Percentiles rank a stretch among this genome's conserved stretches.
These are phyloP conservation scores for Discostella stelligera DNA, from an alignment of 352 stramenopile species.

Conservation along the genomic window DNA sequence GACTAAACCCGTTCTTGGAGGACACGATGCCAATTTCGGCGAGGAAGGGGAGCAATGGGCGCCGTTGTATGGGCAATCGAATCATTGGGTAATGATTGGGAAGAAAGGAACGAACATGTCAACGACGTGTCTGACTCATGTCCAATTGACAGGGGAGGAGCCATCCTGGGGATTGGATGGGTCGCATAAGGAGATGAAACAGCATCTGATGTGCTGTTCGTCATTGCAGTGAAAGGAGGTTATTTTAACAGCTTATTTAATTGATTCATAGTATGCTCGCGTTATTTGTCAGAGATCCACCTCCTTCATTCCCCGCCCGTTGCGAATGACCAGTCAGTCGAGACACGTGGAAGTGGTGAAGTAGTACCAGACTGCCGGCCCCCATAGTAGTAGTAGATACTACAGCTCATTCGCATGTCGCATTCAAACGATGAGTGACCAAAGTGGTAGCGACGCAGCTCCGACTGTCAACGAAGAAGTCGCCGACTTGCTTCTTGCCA, in stretches of 20 bases:
- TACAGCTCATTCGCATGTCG: no score
- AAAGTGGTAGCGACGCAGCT: not conserved
- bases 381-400: no score
- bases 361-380: no score
- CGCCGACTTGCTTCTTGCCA: not conserved
- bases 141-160: constrained; percentile 28
- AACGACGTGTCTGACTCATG: constrained; percentile 32
- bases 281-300: no score
- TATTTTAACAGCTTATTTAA: not conserved
- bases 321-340: no score
- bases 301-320: no score
- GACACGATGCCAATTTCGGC: constrained; percentile 25
- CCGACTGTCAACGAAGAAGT: not conserved
- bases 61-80: constrained; percentile 28
- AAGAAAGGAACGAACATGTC: constrained; percentile 8
- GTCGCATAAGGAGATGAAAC: constrained; percentile 31
- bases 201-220: constrained; percentile 46
- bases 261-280: no score
- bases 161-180: constrained; percentile 43
- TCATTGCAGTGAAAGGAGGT: constrained; percentile 5
- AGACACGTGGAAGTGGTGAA: no score
- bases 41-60: constrained; percentile 32
- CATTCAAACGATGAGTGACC: not conserved
- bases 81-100: constrained; percentile 46
- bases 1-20: constrained; percentile 17